phyloP scores from a whole-genome alignment of 2,329 filamentous ascomycete genomes.

The Xylariaceae sp. region DNA sequence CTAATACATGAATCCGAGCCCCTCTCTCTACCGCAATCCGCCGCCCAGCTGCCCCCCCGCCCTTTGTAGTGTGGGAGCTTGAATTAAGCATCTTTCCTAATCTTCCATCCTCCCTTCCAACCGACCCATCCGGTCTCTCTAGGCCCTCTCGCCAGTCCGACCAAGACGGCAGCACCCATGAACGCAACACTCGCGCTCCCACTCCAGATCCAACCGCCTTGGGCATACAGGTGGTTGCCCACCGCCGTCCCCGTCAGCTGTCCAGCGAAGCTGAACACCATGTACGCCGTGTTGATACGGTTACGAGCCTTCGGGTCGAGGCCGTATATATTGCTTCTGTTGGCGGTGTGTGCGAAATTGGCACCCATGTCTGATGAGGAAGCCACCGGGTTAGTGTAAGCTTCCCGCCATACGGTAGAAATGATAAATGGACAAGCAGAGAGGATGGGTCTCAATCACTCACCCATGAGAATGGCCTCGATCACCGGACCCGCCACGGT shows the following conservation, averaged over 20 bases:
- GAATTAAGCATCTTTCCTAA: slow-evolving; percentile 21
- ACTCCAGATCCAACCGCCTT: slow-evolving; percentile 47
- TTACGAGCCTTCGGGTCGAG: slow-evolving; percentile 68
- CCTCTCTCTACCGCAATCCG: slow-evolving; percentile 4
- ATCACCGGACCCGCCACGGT: slow-evolving; percentile 67
- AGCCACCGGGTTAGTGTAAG: too few relatives aligned
- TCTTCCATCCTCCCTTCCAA: slow-evolving; percentile 39
- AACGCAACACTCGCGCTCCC: slow-evolving; percentile 39
- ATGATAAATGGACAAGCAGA: neutral
- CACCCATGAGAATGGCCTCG: slow-evolving; percentile 41
- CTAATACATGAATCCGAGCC: neutral
- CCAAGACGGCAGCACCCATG: slow-evolving; percentile 33
- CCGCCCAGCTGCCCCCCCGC: neutral
- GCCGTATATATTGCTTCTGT: slow-evolving; percentile 62
- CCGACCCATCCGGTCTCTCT: slow-evolving; percentile 39
- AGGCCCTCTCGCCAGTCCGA: slow-evolving; percentile 36
- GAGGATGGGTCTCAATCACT: neutral
- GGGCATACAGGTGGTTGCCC: slow-evolving; percentile 47
- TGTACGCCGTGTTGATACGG: slow-evolving; percentile 75
- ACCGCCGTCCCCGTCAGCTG: slow-evolving; percentile 65
- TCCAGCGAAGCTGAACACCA: slow-evolving; percentile 69
- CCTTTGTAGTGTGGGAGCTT: too few relatives aligned
- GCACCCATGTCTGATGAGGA: slow-evolving; percentile 64
- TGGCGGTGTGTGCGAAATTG: slow-evolving; percentile 69
- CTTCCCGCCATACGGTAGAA: neutral